Conservation (phyloP, 176 grass and related monocot species). For the Musa schizocarpa region DNA sequence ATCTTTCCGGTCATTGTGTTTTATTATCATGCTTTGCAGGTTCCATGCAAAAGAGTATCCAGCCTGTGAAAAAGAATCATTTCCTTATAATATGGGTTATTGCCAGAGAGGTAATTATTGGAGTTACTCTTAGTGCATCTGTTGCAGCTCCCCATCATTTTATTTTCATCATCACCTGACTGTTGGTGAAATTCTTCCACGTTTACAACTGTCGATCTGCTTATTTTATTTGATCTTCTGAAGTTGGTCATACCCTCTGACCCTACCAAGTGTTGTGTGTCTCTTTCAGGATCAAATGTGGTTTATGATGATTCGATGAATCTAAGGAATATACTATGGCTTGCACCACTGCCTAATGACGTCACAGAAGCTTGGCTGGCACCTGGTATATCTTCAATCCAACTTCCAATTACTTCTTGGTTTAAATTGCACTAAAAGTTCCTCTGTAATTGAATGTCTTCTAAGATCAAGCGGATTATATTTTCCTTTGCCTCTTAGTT, state of each 20-base stretch:
- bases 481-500: not conserved
- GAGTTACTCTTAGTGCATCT: constrained; percentile 9
- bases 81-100: constrained; percentile 78
- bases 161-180: constrained; percentile 1
- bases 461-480: not conserved
- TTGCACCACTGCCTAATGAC: constrained; percentile 61
- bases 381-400: constrained; percentile 40
- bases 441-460: not conserved
- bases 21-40: constrained; percentile 26
- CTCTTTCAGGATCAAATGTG: constrained; percentile 50
- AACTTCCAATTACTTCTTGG: not conserved
- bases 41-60: constrained; percentile 98
- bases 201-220: not conserved
- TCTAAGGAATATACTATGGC: constrained; percentile 84
- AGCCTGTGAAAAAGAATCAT: constrained; percentile 48
- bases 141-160: not conserved
- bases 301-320: constrained; percentile 78
- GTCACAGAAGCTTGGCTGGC: constrained; percentile 57
- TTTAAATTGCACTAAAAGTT: too few relatives aligned
- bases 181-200: not conserved
- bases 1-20: not conserved
- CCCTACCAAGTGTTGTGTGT: not conserved
- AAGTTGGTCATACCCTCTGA: not conserved
- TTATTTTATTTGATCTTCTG: not conserved
- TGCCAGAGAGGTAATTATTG: constrained; percentile 56